Percentiles rank a stretch among this genome's conserved stretches.
These are phyloP conservation scores for Agrocybe chaxingu DNA, from an alignment of 768 basidiomycete genomes.

Conservation along the genomic window DNA sequence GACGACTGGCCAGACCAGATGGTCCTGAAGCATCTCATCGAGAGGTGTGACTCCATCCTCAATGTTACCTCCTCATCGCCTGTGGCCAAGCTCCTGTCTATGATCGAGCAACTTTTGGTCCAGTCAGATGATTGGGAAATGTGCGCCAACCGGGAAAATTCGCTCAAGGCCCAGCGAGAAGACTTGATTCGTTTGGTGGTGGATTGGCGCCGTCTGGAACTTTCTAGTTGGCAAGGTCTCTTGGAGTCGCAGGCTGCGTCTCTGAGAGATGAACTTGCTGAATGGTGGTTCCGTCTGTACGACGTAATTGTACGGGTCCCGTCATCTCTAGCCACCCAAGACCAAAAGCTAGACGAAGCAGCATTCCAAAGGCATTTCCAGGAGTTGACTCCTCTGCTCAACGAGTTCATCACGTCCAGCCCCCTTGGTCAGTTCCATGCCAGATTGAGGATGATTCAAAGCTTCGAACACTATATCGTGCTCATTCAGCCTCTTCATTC, in stretches of 20 bases:
- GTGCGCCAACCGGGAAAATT: slow-evolving; percentile 90
- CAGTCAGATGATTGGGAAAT: slow-evolving; percentile 96
- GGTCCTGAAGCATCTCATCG: slow-evolving; percentile 83
- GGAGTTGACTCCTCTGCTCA: slow-evolving; percentile 71
- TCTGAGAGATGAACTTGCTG: slow-evolving; percentile 44
- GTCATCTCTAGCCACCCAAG: slow-evolving; percentile 42
- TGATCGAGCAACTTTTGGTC: slow-evolving; percentile 78
- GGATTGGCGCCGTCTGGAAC: slow-evolving; percentile 86
- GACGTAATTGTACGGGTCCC: slow-evolving; percentile 70
- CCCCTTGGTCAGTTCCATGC: slow-evolving; percentile 82
- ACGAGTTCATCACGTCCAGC: slow-evolving; percentile 70
- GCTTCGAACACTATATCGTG: slow-evolving; percentile 56
- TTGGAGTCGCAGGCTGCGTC: slow-evolving; percentile 66
- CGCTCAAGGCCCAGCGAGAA: slow-evolving; percentile 64
- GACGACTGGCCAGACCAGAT: slow-evolving; percentile 96
- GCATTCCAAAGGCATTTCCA: slow-evolving; percentile 52
- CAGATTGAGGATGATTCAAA: slow-evolving; percentile 63
- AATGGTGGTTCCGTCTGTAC: slow-evolving; percentile 92
- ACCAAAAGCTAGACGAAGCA: slow-evolving; percentile 24
- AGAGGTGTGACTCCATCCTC: slow-evolving; percentile 67
- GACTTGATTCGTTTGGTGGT: slow-evolving; percentile 72
- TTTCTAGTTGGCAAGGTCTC: slow-evolving; percentile 82
- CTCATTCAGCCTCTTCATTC: slow-evolving; percentile 31
- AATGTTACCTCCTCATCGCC: slow-evolving; percentile 62
- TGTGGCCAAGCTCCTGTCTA: slow-evolving; percentile 77